Conservation (phyloP, 257 asterid genomes). For the Dorcoceras hygrometricum region DNA sequence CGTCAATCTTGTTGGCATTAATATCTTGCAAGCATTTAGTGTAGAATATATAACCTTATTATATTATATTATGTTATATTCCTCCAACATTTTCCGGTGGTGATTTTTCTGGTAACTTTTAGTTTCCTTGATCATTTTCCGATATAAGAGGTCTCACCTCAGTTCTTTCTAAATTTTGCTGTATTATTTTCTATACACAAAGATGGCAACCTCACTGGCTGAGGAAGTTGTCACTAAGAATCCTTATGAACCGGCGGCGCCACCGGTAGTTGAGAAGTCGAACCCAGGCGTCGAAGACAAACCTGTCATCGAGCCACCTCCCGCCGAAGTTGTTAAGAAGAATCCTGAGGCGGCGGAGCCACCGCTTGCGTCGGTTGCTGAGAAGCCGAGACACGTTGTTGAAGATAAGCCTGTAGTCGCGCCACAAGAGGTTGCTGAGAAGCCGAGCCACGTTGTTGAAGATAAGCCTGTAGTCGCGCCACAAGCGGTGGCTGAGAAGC, state of each 20-base stretch:
- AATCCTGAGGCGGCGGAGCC: conserved; percentile 28
- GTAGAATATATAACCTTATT: no score
- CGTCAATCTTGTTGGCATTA: no score
- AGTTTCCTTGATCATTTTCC: not conserved
- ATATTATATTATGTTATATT: no score
- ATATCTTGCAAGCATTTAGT: no score
- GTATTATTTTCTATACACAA: not conserved
- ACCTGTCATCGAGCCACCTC: conserved; percentile 36
- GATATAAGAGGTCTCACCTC: conserved; percentile 12
- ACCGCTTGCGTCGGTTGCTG: conserved; percentile 31
- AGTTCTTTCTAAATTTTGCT: not conserved
- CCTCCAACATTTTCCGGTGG: no score
- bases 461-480: conserved; percentile 21
- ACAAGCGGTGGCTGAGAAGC: conserved; percentile 18
- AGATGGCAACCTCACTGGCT: conserved; percentile 26
- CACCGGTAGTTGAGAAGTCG: conserved; percentile 35
- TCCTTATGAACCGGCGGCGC: conserved; percentile 35
- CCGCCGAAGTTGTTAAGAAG: conserved; percentile 8
- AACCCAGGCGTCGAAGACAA: conserved; percentile 38
- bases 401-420: not conserved
- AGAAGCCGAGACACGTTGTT: not conserved
- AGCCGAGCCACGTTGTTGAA: conserved; percentile 24
- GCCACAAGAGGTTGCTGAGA: not conserved
- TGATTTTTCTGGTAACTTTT: no score
- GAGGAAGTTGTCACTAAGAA: conserved; percentile 16